Evolutionary conservation across 495 filamentous ascomycete species (phyloP), one percentile per base, ranked within the genome.

Genomic region (Copromyces sp.): DNA sequence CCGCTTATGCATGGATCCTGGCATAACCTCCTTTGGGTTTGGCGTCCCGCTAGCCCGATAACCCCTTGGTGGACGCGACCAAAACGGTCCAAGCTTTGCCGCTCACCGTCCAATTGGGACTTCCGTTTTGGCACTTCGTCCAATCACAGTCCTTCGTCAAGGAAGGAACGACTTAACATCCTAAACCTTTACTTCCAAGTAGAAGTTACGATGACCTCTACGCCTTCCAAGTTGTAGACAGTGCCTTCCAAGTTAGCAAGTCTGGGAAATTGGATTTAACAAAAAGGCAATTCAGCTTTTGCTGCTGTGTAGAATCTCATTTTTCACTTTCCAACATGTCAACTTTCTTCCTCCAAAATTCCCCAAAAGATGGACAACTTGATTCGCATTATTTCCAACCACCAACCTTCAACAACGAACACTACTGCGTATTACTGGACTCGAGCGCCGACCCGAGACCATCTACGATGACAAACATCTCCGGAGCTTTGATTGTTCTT

Each of bases 1-100:
- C 74, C 47, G 68, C 69, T 70, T 24, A 24, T 74, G 74, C 74
- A 75, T 39, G 73, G 69, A 75, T 72, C 53, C 73, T 71, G 68
- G 45, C 65, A 14, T 7, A 69, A 40, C 70, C 71, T 59, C 12
- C 44, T 72, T 72, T 39, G 29, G 71, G 65, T 35, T 59, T 47
- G 71, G 47, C 47, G 47, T 59, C 47, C 47, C 47, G 47, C 47
- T 59, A 59, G 29, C 29, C 47, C 47, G 24, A 59, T 59, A 59
- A 59, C 20, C 47, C 47, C 47, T 59, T 35, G 53, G 53, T 16
- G 29, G 29, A 65, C 53, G 35, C 29, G 53, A 65, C 53, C 3
- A 35, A 35, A 65, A 65, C 53, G 29, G 53, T 61, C 3, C 12
- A 32, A 61, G 53, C 53, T 61, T 61, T 4, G 5, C 47, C 11